These are phyloP conservation scores for Cercospora zeina DNA, from an alignment of 2,329 filamentous ascomycete species.

Conservation along the genomic window DNA sequence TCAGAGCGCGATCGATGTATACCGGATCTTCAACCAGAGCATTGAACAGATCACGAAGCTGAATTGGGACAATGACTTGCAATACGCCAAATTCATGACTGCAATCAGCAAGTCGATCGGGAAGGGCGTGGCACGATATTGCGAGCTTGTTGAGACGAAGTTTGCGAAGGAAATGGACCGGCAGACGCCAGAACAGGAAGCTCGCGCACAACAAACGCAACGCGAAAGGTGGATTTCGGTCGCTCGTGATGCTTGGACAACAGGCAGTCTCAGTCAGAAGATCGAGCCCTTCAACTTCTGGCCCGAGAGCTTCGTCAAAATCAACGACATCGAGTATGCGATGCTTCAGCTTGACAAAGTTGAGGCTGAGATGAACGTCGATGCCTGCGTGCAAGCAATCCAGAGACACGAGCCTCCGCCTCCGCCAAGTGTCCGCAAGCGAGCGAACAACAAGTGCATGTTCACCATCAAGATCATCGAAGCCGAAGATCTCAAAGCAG, in stretches of 20 bases:
- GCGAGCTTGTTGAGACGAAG: slow-evolving; percentile 79
- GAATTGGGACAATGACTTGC: slow-evolving; percentile 89
- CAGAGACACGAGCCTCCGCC: slow-evolving; percentile 70
- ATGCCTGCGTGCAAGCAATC: slow-evolving; percentile 81
- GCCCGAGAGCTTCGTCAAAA: slow-evolving; percentile 90
- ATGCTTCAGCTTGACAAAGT: slow-evolving; percentile 89
- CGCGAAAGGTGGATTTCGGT: slow-evolving; percentile 93
- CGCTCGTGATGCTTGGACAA: slow-evolving; percentile 86
- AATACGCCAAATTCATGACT: slow-evolving; percentile 97
- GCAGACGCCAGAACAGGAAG: slow-evolving; percentile 81
- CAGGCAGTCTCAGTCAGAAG: slow-evolving; percentile 72
- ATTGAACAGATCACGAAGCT: slow-evolving; percentile 83
- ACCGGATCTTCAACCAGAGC: slow-evolving; percentile 88
- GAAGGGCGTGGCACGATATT: slow-evolving; percentile 80
- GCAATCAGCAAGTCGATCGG: slow-evolving; percentile 82
- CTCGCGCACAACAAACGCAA: slow-evolving; percentile 71
- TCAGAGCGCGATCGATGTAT: slow-evolving; percentile 88
- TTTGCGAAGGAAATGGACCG: slow-evolving; percentile 94
- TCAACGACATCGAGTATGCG: slow-evolving; percentile 96
- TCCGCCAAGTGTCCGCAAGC: slow-evolving; percentile 64
- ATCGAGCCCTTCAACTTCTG: slow-evolving; percentile 97
- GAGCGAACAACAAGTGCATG: slow-evolving; percentile 75
- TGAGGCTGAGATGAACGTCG: slow-evolving; percentile 85
- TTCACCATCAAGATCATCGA: slow-evolving; percentile 99
- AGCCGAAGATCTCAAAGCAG: slow-evolving; percentile 96